These are phyloP conservation scores for Croton setiger DNA, from an alignment of 441 rosid genomes.

Conservation along the genomic window DNA sequence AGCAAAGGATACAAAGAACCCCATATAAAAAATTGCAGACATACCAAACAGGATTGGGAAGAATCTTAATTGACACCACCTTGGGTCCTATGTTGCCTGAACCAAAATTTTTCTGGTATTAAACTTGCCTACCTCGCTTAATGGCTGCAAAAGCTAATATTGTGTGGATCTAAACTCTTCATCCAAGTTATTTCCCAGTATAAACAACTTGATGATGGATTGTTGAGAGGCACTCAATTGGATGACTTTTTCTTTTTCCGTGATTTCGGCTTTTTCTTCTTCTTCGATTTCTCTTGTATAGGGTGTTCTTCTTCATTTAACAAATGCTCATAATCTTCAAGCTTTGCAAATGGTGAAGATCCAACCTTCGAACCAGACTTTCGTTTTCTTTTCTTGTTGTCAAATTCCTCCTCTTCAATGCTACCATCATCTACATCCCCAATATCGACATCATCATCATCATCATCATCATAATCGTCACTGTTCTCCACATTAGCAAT, in stretches of 20 bases:
- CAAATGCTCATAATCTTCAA: constrained; percentile 82
- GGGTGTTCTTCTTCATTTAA: constrained; percentile 39
- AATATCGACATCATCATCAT: constrained; percentile 29
- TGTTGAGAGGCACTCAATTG: not conserved
- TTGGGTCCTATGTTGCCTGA: too few relatives aligned
- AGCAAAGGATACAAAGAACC: too few relatives aligned
- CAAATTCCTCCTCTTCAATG: constrained; percentile 29
- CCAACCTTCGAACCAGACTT: constrained; percentile 38
- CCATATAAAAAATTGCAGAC: too few relatives aligned
- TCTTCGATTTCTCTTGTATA: not conserved
- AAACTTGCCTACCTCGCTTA: too few relatives aligned
- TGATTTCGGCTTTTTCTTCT: constrained; percentile 8
- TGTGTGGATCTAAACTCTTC: too few relatives aligned
- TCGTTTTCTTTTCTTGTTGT: constrained; percentile 39
- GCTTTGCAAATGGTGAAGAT: constrained; percentile 76
- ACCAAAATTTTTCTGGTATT: too few relatives aligned
- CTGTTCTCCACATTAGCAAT: constrained; percentile 24
- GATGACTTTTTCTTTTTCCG: constrained; percentile 13
- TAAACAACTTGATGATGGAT: too few relatives aligned
- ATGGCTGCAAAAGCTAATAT: too few relatives aligned
- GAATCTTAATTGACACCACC: too few relatives aligned
- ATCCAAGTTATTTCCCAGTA: not conserved
- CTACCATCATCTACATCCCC: constrained; percentile 41
- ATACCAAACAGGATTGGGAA: too few relatives aligned
- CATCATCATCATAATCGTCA: constrained; percentile 10